A percentile compares a stretch with the other conserved stretches of the same genome.
Conservation (phyloP, 2,329 filamentous ascomycete species). For the Bipolaris bicolor region DNA sequence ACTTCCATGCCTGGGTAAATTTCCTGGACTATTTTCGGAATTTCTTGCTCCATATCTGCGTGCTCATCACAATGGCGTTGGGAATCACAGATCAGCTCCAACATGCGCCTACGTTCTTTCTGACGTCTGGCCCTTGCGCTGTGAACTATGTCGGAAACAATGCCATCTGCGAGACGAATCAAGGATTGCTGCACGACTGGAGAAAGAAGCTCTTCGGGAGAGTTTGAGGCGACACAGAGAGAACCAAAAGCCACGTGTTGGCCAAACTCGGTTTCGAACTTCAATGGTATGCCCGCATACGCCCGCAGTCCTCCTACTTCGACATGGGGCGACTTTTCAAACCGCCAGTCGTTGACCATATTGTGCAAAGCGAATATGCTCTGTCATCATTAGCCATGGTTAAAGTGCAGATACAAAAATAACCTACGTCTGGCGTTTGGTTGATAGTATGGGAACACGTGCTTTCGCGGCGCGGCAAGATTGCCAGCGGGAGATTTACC, state of each 20-base stretch:
- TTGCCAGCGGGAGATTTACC: constrained; percentile 50
- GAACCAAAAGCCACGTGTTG: constrained; percentile 52
- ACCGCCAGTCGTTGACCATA: constrained; percentile 55
- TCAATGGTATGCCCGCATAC: constrained; percentile 53
- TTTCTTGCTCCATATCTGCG: constrained; percentile 28
- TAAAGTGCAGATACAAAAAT: not conserved
- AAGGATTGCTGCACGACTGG: constrained; percentile 42
- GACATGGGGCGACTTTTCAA: constrained; percentile 51
- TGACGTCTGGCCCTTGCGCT: constrained; percentile 49
- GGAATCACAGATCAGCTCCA: constrained; percentile 41
- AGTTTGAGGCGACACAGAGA: constrained; percentile 53
- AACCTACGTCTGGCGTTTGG: constrained; percentile 39
- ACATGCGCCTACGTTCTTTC: constrained; percentile 49
- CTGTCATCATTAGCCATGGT: constrained; percentile 16
- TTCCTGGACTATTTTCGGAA: constrained; percentile 40
- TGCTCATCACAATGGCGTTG: constrained; percentile 29
- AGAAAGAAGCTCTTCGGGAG: constrained; percentile 41
- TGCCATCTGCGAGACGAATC: constrained; percentile 48
- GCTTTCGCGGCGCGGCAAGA: constrained; percentile 55
- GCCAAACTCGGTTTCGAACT: constrained; percentile 50
- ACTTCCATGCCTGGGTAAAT: constrained; percentile 47
- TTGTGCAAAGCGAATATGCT: constrained; percentile 52
- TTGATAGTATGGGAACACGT: constrained; percentile 55
- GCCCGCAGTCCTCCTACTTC: constrained; percentile 49
- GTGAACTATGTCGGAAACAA: constrained; percentile 52